Percentiles rank a stretch among this genome's conserved stretches.
Conservation (phyloP, 345 rosid species). For the Crucihimalaya himalaica region DNA sequence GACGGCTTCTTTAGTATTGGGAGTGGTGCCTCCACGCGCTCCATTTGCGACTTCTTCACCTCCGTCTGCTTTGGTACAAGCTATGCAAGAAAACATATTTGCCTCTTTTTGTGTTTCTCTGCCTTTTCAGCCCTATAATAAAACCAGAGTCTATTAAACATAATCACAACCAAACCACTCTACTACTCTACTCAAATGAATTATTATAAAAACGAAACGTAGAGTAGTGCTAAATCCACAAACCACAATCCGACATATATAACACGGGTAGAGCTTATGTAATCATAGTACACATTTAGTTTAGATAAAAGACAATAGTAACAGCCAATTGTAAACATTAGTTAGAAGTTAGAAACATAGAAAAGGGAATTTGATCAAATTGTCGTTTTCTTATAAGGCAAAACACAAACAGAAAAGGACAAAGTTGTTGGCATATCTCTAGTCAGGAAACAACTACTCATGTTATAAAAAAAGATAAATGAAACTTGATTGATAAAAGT, state of each 20-base stretch:
- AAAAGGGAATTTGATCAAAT: slow-evolving; percentile 19
- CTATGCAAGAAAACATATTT: slow-evolving; percentile 93
- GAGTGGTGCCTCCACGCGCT: slow-evolving; percentile 80
- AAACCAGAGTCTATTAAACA: slow-evolving; percentile 23
- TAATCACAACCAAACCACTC: slow-evolving; percentile 25
- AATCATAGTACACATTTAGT: slow-evolving; percentile 17
- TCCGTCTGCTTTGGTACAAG: slow-evolving; percentile 91
- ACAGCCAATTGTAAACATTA: slow-evolving; percentile 33
- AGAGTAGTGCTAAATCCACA: slow-evolving; percentile 13
- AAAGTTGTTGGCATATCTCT: slow-evolving; percentile 31
- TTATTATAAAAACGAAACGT: background rate
- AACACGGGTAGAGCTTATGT: slow-evolving; percentile 30
- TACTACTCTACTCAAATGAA: slow-evolving; percentile 1
- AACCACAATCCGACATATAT: slow-evolving; percentile 23
- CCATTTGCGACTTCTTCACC: slow-evolving; percentile 66
- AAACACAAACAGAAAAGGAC: slow-evolving; percentile 23
- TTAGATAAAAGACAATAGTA: slow-evolving; percentile 17
- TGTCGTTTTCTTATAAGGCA: slow-evolving; percentile 33
- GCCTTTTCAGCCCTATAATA: slow-evolving; percentile 28
- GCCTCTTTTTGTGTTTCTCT: background rate
- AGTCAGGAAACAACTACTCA: slow-evolving; percentile 35
- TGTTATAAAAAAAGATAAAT: slow-evolving; percentile 7
- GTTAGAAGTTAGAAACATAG: slow-evolving; percentile 17
- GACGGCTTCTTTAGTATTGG: slow-evolving; percentile 94
- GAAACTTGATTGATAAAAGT: slow-evolving; percentile 20